Conservation (phyloP, 2,329 filamentous ascomycete species). For the Pseudogymnoascus sp. region DNA sequence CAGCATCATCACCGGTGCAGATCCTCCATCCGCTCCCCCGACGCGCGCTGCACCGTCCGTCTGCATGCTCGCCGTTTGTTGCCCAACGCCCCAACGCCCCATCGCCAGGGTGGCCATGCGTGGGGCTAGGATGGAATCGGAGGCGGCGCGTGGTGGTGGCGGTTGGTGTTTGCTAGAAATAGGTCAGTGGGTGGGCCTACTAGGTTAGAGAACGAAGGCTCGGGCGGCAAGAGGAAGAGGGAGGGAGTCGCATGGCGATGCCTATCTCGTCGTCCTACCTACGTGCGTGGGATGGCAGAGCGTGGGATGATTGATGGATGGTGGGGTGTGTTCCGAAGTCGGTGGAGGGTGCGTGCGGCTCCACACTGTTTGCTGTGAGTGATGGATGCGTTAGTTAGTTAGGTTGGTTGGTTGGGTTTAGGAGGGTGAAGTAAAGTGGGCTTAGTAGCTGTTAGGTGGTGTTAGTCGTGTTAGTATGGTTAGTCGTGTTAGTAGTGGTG, state of each 20-base stretch:
- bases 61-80: background rate
- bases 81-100: background rate
- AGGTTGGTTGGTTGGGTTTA: background rate
- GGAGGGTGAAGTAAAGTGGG: no score
- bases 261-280: background rate
- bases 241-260: background rate
- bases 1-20: background rate
- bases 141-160: no score
- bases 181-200: no score
- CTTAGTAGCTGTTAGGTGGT: no score
- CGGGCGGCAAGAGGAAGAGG: background rate
- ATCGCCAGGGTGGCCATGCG: background rate
- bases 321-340: background rate
- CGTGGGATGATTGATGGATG: background rate
- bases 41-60: background rate
- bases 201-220: no score
- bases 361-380: background rate
- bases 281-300: background rate
- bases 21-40: background rate
- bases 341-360: background rate
- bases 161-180: background rate
- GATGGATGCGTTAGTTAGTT: background rate
- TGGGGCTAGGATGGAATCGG: background rate
- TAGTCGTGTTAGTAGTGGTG: no score
- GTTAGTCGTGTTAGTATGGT: no score